Evolutionary conservation across 768 basidiomycete genomes (phyloP).

Genomic region (Mycena latifolia): DNA sequence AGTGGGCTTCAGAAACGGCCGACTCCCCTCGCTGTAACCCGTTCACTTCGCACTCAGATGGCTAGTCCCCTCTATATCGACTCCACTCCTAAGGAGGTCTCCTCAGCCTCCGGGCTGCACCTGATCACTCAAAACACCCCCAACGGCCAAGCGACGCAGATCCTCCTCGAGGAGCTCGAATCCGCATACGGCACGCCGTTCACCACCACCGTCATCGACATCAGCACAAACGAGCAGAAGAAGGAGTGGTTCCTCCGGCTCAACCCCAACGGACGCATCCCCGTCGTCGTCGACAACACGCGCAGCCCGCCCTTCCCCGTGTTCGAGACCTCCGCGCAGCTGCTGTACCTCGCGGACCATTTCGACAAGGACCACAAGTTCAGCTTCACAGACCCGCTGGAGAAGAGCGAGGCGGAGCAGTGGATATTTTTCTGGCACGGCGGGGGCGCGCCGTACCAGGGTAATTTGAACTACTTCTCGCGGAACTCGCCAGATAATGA

Average conservation of each 20-base stretch:
- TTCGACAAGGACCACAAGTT: slow-evolving; percentile 15
- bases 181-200: slow-evolving; percentile 13
- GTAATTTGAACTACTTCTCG: slow-evolving; percentile 3
- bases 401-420: slow-evolving; percentile 15
- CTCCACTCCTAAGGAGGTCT: slow-evolving; percentile 12
- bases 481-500: slow-evolving; percentile 11
- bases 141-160: slow-evolving; percentile 15
- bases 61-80: slow-evolving; percentile 1
- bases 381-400: slow-evolving; percentile 9
- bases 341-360: slow-evolving; percentile 13
- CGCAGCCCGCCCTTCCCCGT: slow-evolving; percentile 16
- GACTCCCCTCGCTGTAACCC: slow-evolving; percentile 3
- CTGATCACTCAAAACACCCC: slow-evolving; percentile 15
- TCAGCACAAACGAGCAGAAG: slow-evolving; percentile 17
- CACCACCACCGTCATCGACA: slow-evolving; percentile 16
- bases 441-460: slow-evolving; percentile 12
- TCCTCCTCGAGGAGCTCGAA: slow-evolving; percentile 14
- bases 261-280: slow-evolving; percentile 18
- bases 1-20: slow-evolving; percentile 11
- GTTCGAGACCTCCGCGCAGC: slow-evolving; percentile 16
- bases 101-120: slow-evolving; percentile 15
- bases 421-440: slow-evolving; percentile 17
- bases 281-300: slow-evolving; percentile 17
- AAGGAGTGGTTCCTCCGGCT: slow-evolving; percentile 16
- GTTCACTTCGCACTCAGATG: slow-evolving; percentile 12